Evolutionary conservation across 345 rosid species (phyloP).

Genomic region (Gossypium bickii): DNA sequence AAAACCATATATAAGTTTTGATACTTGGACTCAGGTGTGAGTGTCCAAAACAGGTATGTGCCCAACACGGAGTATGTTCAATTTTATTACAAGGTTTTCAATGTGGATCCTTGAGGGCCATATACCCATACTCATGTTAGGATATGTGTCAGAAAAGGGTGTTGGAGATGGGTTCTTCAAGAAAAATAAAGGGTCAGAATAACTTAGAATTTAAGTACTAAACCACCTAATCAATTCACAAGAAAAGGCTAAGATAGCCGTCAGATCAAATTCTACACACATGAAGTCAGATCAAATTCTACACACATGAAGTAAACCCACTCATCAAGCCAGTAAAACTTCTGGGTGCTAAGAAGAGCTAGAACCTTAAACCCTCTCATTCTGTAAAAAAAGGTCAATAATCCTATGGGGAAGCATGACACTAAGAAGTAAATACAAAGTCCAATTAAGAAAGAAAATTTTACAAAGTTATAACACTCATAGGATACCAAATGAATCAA

Average conservation of each 20-base stretch:
- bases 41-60: too few relatives aligned
- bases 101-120: too few relatives aligned
- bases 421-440: background rate
- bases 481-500: background rate
- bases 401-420: background rate
- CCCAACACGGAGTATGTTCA: too few relatives aligned
- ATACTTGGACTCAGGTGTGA: too few relatives aligned
- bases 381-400: background rate
- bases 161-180: too few relatives aligned
- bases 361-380: background rate
- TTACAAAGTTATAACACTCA: background rate
- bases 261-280: background rate
- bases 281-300: background rate
- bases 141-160: too few relatives aligned
- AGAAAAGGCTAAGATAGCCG: background rate
- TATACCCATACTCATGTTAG: too few relatives aligned
- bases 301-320: background rate
- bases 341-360: background rate
- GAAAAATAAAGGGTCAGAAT: too few relatives aligned
- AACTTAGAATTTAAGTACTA: background rate
- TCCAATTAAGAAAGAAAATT: background rate
- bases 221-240: background rate
- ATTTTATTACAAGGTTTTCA: too few relatives aligned
- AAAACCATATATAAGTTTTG: background rate
- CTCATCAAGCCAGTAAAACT: background rate